A percentile compares a stretch with the other conserved stretches of the same genome.
These are phyloP conservation scores for Xylaria sp. DNA, from an alignment of 2,329 filamentous ascomycete genomes.

Conservation along the genomic window DNA sequence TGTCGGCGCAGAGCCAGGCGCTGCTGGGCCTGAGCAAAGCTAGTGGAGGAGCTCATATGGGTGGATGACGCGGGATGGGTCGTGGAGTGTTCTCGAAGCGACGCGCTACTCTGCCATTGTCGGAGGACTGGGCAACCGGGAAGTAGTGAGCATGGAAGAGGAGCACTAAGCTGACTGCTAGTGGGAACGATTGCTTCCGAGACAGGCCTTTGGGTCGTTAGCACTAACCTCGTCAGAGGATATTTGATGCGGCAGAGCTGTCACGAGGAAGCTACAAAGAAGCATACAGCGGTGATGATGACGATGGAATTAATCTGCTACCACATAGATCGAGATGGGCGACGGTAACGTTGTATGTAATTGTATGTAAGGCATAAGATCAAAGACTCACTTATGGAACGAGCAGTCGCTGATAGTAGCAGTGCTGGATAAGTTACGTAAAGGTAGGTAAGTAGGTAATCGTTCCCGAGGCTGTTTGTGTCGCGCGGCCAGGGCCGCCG, in stretches of 20 bases:
- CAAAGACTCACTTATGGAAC: no score
- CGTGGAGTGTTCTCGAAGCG: not conserved
- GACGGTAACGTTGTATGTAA: conserved; percentile 9
- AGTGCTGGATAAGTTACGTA: no score
- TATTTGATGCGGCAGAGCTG: not conserved
- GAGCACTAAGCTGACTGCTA: not conserved
- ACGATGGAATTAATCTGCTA: not conserved
- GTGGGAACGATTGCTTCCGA: not conserved
- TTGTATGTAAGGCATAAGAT: no score
- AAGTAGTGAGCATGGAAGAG: not conserved
- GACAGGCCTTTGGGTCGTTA: not conserved
- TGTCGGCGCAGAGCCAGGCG: conserved; percentile 82
- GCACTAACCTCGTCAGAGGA: not conserved
- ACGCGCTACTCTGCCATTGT: conserved; percentile 16
- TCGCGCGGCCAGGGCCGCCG: not conserved
- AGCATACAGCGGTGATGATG: not conserved
- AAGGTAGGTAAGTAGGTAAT: no score
- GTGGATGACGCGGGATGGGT: not conserved
- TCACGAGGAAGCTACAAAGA: no score
- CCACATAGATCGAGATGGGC: not conserved
- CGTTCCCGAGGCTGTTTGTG: not conserved
- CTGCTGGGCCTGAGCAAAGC: conserved; percentile 88
- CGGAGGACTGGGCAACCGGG: not conserved
- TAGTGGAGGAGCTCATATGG: conserved; percentile 58
- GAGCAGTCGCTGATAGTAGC: no score